Percentiles rank a stretch among this genome's conserved stretches.
These are phyloP conservation scores for Ophiocordyceps camponoti-floridani DNA, from an alignment of 2,329 filamentous ascomycete genomes.

Conservation along the genomic window DNA sequence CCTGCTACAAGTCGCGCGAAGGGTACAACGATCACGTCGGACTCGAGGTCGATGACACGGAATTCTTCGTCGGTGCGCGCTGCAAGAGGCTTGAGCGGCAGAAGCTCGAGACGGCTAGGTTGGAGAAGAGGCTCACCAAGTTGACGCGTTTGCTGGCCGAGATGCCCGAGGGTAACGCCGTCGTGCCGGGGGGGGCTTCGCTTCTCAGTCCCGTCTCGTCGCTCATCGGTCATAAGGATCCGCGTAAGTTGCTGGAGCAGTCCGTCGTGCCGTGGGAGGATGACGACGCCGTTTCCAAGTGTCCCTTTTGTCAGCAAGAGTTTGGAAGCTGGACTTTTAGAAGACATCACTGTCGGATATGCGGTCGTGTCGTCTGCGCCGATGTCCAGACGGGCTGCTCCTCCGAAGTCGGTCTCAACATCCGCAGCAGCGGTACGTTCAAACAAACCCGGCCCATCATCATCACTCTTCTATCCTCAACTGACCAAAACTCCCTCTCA, in stretches of 20 bases:
- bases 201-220: slow-evolving; percentile 43
- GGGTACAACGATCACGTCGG: slow-evolving; percentile 87
- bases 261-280: slow-evolving; percentile 92
- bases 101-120: slow-evolving; percentile 68
- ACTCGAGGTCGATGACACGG: slow-evolving; percentile 50
- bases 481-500: neutral
- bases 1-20: slow-evolving; percentile 93
- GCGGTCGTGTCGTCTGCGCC: slow-evolving; percentile 81
- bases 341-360: slow-evolving; percentile 86
- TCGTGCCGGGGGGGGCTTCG: slow-evolving; percentile 26
- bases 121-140: slow-evolving; percentile 85
- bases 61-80: slow-evolving; percentile 51
- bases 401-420: slow-evolving; percentile 61
- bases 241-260: slow-evolving; percentile 71
- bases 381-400: slow-evolving; percentile 77
- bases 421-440: slow-evolving; percentile 35
- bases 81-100: slow-evolving; percentile 67
- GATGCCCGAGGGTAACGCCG: slow-evolving; percentile 44
- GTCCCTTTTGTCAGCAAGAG: slow-evolving; percentile 90
- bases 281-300: slow-evolving; percentile 60
- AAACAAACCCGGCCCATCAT: neutral
- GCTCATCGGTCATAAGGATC: slow-evolving; percentile 50
- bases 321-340: slow-evolving; percentile 88
- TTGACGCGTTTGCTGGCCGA: slow-evolving; percentile 70
- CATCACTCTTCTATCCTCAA: neutral